A percentile compares a stretch with the other conserved stretches of the same genome.
These are phyloP conservation scores for Globisporangium perplexum DNA, from an alignment of 352 stramenopile genomes.

Conservation along the genomic window DNA sequence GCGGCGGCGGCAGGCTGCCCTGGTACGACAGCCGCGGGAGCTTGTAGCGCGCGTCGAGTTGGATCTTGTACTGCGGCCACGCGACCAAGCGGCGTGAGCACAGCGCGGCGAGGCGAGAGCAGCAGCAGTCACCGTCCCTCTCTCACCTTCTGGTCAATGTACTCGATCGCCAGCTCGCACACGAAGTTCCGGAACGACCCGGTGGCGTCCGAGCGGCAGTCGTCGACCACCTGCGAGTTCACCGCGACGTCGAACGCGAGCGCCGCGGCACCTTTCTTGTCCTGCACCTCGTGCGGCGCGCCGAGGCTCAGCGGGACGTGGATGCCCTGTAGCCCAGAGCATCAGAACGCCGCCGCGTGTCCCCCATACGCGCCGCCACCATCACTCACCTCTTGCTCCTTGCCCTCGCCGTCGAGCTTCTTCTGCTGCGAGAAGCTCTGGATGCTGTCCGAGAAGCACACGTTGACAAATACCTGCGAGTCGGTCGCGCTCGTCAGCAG, in stretches of 20 bases:
- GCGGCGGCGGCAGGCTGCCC: constrained; percentile 52
- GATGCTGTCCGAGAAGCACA: constrained; percentile 63
- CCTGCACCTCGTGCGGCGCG: constrained; percentile 62
- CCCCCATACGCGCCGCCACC: too few relatives aligned
- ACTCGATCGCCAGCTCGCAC: constrained; percentile 74
- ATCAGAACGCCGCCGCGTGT: not conserved
- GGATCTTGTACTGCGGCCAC: constrained; percentile 58
- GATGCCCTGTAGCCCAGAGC: constrained; percentile 35
- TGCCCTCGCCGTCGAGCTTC: constrained; percentile 65
- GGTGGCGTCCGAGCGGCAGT: constrained; percentile 58
- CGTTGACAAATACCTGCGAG: constrained; percentile 74
- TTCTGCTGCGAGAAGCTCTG: constrained; percentile 77
- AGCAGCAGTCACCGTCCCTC: not conserved
- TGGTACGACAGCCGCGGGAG: constrained; percentile 64
- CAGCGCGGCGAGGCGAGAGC: too few relatives aligned
- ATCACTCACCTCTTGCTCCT: constrained; percentile 68
- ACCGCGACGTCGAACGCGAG: constrained; percentile 77
- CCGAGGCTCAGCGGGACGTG: constrained; percentile 71
- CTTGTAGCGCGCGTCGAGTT: constrained; percentile 72
- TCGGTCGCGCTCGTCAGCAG: not conserved
- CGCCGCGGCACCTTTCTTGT: constrained; percentile 55
- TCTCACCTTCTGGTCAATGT: constrained; percentile 72
- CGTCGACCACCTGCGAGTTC: constrained; percentile 66
- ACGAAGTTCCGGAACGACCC: constrained; percentile 79
- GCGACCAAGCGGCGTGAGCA: not conserved